Evolutionary conservation across 345 rosid genomes (phyloP).

Genomic region (Gossypioides kirkii): DNA sequence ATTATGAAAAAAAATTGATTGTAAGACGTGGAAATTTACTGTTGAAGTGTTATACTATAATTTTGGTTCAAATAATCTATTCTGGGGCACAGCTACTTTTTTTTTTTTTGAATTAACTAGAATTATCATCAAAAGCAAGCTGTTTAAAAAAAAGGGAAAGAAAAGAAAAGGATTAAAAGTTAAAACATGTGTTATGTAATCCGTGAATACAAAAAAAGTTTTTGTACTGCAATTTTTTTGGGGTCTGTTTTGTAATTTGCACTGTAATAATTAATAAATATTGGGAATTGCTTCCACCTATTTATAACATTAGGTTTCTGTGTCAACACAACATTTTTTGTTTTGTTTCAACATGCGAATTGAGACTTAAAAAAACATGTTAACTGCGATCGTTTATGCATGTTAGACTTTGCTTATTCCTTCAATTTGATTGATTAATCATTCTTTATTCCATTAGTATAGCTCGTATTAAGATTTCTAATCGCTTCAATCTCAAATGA

Average conservation of each 20-base stretch:
- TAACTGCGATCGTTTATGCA: too few relatives aligned
- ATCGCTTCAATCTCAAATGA: too few relatives aligned
- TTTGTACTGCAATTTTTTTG: not conserved
- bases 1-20: too few relatives aligned
- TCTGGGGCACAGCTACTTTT: too few relatives aligned
- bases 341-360: not conserved
- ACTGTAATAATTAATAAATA: not conserved
- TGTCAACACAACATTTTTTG: not conserved
- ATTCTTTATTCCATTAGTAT: too few relatives aligned
- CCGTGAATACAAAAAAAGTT: not conserved
- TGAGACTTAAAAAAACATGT: too few relatives aligned
- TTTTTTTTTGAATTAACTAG: not conserved
- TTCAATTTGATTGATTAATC: too few relatives aligned
- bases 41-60: too few relatives aligned
- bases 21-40: too few relatives aligned
- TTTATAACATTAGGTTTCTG: not conserved
- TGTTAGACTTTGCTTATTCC: too few relatives aligned
- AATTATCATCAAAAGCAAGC: not conserved
- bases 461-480: too few relatives aligned
- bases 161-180: not conserved
- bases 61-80: too few relatives aligned
- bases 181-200: not conserved
- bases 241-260: not conserved
- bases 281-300: not conserved
- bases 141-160: not conserved